A percentile compares a stretch with the other conserved stretches of the same genome.
These are phyloP conservation scores for Dichomitus squalens DNA, from an alignment of 1,284 basidiomycete species.

Conservation along the genomic window DNA sequence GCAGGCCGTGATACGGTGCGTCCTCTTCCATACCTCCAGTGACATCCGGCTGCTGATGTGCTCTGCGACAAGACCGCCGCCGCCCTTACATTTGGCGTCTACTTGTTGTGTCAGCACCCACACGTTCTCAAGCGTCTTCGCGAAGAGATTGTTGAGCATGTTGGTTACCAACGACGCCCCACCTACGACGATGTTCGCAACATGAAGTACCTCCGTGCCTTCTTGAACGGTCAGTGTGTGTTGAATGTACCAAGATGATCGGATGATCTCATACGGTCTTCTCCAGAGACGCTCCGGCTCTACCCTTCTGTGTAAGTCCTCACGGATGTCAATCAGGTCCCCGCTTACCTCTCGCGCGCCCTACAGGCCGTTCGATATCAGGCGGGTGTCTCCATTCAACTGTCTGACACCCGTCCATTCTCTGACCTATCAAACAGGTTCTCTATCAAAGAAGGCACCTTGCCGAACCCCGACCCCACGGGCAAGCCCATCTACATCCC, in stretches of 20 bases:
- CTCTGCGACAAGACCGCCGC: slow-evolving; percentile 30
- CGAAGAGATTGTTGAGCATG: slow-evolving; percentile 24
- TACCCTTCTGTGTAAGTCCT: slow-evolving; percentile 34
- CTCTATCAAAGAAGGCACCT: slow-evolving; percentile 27
- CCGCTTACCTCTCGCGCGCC: background rate
- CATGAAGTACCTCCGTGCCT: slow-evolving; percentile 36
- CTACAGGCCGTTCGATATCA: slow-evolving; percentile 29
- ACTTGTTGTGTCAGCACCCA: slow-evolving; percentile 35
- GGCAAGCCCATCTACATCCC: slow-evolving; percentile 32
- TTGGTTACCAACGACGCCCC: slow-evolving; percentile 26
- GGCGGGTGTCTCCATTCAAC: slow-evolving; percentile 21
- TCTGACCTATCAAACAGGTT: slow-evolving; percentile 9
- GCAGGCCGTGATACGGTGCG: slow-evolving; percentile 72
- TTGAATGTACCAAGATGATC: background rate
- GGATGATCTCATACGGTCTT: background rate
- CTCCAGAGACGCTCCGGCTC: slow-evolving; percentile 32
- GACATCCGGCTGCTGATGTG: background rate
- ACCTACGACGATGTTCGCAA: slow-evolving; percentile 32
- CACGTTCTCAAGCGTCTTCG: slow-evolving; percentile 30
- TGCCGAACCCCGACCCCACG: slow-evolving; percentile 25
- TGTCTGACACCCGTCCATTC: slow-evolving; percentile 29
- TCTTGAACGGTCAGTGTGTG: slow-evolving; percentile 32
- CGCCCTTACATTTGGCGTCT: slow-evolving; percentile 34
- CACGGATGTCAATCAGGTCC: background rate
- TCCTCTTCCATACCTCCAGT: background rate